phyloP scores from a whole-genome alignment of 345 rosid genomes.

The Corymbia maculata region DNA sequence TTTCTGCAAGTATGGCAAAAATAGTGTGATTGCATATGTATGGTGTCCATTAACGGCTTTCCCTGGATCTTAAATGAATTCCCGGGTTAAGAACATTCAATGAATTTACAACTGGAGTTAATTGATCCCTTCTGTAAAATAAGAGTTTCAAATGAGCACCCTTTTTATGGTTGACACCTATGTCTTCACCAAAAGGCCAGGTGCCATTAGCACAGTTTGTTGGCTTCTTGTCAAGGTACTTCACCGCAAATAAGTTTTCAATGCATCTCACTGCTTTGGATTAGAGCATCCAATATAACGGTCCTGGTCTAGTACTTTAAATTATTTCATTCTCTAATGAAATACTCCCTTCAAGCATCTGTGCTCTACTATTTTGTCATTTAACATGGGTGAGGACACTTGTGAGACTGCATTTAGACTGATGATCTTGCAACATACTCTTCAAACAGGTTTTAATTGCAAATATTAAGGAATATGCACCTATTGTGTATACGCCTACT shows the following conservation, averaged over 20 bases:
- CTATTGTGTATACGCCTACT: constrained; percentile 91
- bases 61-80: neutral
- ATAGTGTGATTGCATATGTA: neutral
- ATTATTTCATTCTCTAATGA: neutral
- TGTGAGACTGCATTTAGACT: neutral
- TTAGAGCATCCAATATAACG: neutral
- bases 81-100: neutral
- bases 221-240: neutral
- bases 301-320: neutral
- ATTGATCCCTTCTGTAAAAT: neutral
- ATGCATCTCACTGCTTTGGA: neutral
- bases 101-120: neutral
- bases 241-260: neutral
- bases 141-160: neutral
- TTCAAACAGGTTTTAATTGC: constrained; percentile 70
- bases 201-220: neutral
- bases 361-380: neutral
- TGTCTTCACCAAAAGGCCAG: neutral
- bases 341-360: neutral
- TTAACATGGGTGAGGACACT: neutral
- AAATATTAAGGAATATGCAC: constrained; percentile 95
- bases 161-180: neutral
- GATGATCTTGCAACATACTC: neutral
- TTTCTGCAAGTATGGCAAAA: neutral
- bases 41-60: neutral